A percentile compares a stretch with the other conserved stretches of the same genome.
Conservation (phyloP, 2,329 filamentous ascomycete genomes). For the Ophiocordyceps robertsii region DNA sequence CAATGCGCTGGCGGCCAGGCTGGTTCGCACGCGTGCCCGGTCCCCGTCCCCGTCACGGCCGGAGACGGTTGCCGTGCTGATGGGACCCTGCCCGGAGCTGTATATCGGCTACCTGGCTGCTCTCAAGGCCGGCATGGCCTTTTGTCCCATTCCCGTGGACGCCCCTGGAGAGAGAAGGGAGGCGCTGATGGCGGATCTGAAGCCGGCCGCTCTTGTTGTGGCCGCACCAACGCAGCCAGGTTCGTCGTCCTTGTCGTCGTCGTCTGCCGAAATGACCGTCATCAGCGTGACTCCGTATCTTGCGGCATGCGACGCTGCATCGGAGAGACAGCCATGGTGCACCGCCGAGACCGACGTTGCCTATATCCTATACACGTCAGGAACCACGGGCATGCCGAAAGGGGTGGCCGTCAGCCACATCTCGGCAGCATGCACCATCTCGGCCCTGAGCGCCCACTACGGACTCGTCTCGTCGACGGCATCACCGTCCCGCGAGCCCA, state of each 20-base stretch:
- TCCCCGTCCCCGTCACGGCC: neutral
- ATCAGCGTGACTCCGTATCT: slow-evolving; percentile 1
- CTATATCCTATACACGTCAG: slow-evolving; percentile 19
- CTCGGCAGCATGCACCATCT: slow-evolving; percentile 16
- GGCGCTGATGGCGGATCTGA: slow-evolving; percentile 14
- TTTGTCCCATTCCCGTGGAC: slow-evolving; percentile 23
- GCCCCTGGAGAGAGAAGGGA: slow-evolving; percentile 11
- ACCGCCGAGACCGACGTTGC: slow-evolving; percentile 10
- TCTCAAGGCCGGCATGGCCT: slow-evolving; percentile 21
- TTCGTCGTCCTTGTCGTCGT: neutral
- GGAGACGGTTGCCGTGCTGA: slow-evolving; percentile 6
- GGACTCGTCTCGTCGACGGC: neutral
- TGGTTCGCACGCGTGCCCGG: neutral
- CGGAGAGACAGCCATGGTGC: neutral
- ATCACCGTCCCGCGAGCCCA: slow-evolving; percentile 1
- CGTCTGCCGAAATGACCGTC: neutral
- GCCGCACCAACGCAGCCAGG: slow-evolving; percentile 1
- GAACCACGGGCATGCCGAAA: slow-evolving; percentile 20
- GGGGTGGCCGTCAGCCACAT: slow-evolving; percentile 17
- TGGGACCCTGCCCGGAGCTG: slow-evolving; percentile 16
- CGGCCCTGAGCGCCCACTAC: slow-evolving; percentile 10
- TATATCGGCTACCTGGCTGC: slow-evolving; percentile 21
- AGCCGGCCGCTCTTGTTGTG: slow-evolving; percentile 11
- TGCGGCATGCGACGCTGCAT: neutral
- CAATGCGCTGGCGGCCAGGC: neutral